Conservation (phyloP, 1,284 basidiomycete genomes). For the Entoloma clypeatum region DNA sequence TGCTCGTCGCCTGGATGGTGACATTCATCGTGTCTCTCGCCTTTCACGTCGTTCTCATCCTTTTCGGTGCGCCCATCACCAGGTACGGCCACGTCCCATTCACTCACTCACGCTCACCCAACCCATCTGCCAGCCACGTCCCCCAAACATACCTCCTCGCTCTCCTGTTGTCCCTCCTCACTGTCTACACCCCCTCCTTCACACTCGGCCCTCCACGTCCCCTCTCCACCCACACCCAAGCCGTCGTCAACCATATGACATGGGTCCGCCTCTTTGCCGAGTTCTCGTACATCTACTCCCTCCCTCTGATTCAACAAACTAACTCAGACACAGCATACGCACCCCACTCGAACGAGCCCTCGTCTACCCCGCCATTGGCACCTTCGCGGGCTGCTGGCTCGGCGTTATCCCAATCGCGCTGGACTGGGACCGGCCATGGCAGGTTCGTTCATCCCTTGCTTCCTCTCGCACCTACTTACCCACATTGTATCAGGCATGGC, state of each 20-base stretch:
- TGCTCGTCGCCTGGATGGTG: conserved; percentile 48
- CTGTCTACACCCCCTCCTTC: conserved; percentile 66
- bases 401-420: conserved; percentile 82
- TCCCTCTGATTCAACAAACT: conserved; percentile 4
- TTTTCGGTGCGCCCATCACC: conserved; percentile 75
- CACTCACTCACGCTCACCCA: conserved; percentile 1
- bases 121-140: conserved; percentile 37
- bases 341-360: conserved; percentile 71
- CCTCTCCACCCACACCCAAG: conserved; percentile 37
- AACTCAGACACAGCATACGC: conserved; percentile 43
- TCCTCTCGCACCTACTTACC: conserved; percentile 2
- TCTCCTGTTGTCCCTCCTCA: conserved; percentile 64
- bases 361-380: conserved; percentile 76
- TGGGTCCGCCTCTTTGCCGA: conserved; percentile 81
- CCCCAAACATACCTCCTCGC: conserved; percentile 66
- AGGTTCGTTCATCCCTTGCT: conserved; percentile 49
- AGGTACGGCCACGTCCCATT: conserved; percentile 37
- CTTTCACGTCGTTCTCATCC: conserved; percentile 48
- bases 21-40: conserved; percentile 50
- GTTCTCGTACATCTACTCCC: conserved; percentile 44
- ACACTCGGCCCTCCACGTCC: conserved; percentile 67
- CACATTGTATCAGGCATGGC: conserved; percentile 59
- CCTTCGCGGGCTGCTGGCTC: conserved; percentile 72
- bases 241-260: conserved; percentile 46
- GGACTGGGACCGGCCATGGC: conserved; percentile 96